Evolutionary conservation across 169 alveolate species (phyloP).

Genomic region (Plasmodium yoelii): DNA sequence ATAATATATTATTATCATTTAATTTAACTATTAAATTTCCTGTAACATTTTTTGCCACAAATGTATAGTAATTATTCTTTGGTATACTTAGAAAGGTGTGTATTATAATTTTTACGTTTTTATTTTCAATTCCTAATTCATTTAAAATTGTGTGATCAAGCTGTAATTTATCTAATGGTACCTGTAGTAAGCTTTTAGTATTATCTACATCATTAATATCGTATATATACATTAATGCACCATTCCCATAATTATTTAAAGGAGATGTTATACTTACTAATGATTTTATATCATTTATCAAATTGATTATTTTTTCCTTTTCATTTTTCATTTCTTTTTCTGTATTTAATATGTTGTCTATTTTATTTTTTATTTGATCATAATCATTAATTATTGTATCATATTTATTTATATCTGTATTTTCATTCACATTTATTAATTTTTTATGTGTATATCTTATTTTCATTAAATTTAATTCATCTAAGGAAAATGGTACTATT

Average conservation of each 20-base stretch:
- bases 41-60: conserved; percentile 31
- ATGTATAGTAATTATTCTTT: conserved; percentile 30
- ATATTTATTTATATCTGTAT: conserved; percentile 18
- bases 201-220: conserved; percentile 38
- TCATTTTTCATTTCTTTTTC: conserved; percentile 62
- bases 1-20: conserved; percentile 45
- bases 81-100: conserved; percentile 53
- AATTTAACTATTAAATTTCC: conserved; percentile 50
- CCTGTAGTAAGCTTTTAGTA: conserved; percentile 35
- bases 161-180: conserved; percentile 46
- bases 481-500: conserved; percentile 25
- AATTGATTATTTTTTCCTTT: conserved; percentile 39
- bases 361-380: conserved; percentile 36
- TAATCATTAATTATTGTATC: conserved; percentile 18
- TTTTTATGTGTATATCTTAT: conserved; percentile 70
- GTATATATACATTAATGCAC: conserved; percentile 67
- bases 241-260: conserved; percentile 67
- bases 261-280: conserved; percentile 40
- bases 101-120: conserved; percentile 60
- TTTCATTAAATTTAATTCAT: conserved; percentile 65
- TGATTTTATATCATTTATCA: conserved; percentile 52
- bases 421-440: conserved; percentile 38
- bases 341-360: conserved; percentile 30
- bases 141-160: conserved; percentile 36
- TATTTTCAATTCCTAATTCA: conserved; percentile 55